Evolutionary conservation across 768 basidiomycete genomes (phyloP), one percentile per base, ranked within the genome.

Genomic region (Gloeostereum incarnatum): DNA sequence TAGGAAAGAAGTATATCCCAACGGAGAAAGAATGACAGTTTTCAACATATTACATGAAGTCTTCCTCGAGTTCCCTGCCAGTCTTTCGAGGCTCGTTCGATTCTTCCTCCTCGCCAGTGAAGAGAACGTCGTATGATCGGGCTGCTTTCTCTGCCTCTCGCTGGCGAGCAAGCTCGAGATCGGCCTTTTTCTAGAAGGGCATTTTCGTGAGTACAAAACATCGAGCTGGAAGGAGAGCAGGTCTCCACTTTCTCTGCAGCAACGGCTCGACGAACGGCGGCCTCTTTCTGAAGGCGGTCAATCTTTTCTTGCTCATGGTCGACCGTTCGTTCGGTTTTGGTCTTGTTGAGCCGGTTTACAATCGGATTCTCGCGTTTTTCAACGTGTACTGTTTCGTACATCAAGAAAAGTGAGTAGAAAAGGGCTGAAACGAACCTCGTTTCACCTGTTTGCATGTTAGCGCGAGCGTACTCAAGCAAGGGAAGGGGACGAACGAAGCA

Each of bases 21-120:
- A n/a, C n/a, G n/a, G n/a, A n/a, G n/a, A n/a, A n/a, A n/a, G n/a
- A n/a, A n/a, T n/a, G n/a, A n/a, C n/a, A n/a, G n/a, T n/a, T n/a
- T n/a, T n/a, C n/a, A n/a, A n/a, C n/a, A n/a, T n/a, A n/a, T 71
- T 61, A 90, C 84, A 91, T 91, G 54, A 91, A 91, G 54, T 91
- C 88, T 35, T 91, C 87, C 55, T 89, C 86, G 51, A 88, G 62
- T 49, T 87, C 88, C 47, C 73, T 69, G 9, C 76, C 83, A 2
- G 77, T 78, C 57, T 75, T 74, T 46, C 62, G 61, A 17, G 65
- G 66, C 8, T 4, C 34, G 8, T 42, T 63, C 22, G 61, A 56
- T 38, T 59, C 52, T 14, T 78, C 77, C 39, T 70, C 71, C 31
- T 78, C 75, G 2, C 67, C 81, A 18, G 70, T 71, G 61, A 84